These are phyloP conservation scores for Rutidosis leptorrhynchoides DNA, from an alignment of 129 eudicot genomes.

Conservation along the genomic window DNA sequence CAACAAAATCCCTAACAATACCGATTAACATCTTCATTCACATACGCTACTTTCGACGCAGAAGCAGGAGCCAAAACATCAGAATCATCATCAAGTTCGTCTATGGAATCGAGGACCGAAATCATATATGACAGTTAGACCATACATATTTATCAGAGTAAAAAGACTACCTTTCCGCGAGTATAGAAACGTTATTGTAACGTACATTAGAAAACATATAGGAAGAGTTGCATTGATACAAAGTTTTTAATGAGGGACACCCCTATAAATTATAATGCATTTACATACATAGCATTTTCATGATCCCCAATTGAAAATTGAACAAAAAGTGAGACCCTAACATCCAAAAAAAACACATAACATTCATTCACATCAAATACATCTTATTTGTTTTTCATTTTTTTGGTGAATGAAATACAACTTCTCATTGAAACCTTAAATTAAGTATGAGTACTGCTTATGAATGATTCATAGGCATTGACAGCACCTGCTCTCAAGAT, in stretches of 20 bases:
- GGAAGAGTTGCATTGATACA: background rate
- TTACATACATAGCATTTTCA: constrained; percentile 13
- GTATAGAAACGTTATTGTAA: too few relatives aligned
- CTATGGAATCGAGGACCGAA: too few relatives aligned
- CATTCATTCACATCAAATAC: constrained; percentile 14
- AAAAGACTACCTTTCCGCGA: too few relatives aligned
- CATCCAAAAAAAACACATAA: constrained; percentile 3
- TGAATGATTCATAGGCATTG: constrained; percentile 68
- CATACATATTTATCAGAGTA: too few relatives aligned
- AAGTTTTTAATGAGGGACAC: constrained; percentile 8
- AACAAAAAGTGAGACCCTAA: constrained; percentile 4
- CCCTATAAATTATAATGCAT: constrained; percentile 7
- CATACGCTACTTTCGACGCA: too few relatives aligned
- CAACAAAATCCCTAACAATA: too few relatives aligned
- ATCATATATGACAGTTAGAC: too few relatives aligned
- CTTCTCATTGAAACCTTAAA: constrained; percentile 19
- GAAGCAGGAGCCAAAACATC: too few relatives aligned
- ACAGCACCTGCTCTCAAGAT: constrained; percentile 65
- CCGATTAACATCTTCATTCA: too few relatives aligned
- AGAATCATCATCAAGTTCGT: too few relatives aligned
- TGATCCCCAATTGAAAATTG: background rate
- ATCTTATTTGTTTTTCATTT: background rate
- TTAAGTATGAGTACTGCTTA: constrained; percentile 49
- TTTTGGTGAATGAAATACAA: background rate
- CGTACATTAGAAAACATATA: background rate